These are phyloP conservation scores for Diospyros kaki DNA, from an alignment of 148 eudicot genomes.

Conservation along the genomic window DNA sequence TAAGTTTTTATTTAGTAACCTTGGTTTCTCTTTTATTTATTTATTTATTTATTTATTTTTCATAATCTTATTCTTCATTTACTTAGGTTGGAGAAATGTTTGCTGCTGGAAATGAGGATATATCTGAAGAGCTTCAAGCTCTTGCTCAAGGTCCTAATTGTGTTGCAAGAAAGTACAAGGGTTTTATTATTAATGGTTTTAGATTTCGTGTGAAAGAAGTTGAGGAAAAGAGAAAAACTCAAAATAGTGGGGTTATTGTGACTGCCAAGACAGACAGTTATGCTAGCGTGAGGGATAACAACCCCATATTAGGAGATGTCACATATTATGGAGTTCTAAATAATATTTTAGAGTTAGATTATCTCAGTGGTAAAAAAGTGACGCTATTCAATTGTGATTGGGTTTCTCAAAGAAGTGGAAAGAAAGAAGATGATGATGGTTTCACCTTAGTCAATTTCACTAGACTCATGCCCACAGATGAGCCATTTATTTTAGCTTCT, in stretches of 20 bases:
- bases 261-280: slow-evolving; percentile 7
- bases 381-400: slow-evolving; percentile 14
- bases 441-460: neutral
- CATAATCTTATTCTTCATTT: no score
- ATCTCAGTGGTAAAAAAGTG: neutral
- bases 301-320: slow-evolving; percentile 14
- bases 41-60: no score
- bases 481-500: neutral
- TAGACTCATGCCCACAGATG: neutral
- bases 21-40: no score
- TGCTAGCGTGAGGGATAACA: slow-evolving; percentile 17
- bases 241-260: slow-evolving; percentile 13
- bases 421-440: neutral
- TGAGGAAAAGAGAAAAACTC: neutral
- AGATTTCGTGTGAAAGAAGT: slow-evolving; percentile 2
- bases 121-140: slow-evolving; percentile 1
- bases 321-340: slow-evolving; percentile 9
- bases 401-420: neutral
- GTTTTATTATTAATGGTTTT: slow-evolving; percentile 11
- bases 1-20: no score
- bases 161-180: slow-evolving; percentile 3
- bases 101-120: neutral
- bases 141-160: slow-evolving; percentile 15
- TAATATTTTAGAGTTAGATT: slow-evolving; percentile 16
- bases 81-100: no score